Base-by-base conservation (phyloP, 805 yeast genomes). In the Saturnispora galanensis region DNA sequence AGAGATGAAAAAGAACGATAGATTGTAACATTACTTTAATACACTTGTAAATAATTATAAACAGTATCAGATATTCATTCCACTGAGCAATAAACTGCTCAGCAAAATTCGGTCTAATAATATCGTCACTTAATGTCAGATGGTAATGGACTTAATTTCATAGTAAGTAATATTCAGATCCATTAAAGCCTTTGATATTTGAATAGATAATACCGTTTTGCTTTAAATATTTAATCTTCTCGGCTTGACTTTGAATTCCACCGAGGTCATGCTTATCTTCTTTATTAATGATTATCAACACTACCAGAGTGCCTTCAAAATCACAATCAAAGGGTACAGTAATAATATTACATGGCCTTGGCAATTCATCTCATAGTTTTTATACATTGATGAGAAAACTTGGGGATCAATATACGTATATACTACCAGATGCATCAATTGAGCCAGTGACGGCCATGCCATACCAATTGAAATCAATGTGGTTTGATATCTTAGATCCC, bases 341-440 rank as follows among this genome's bases (percentile, higher is more conserved):
- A 31, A 82, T 88, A 18, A 71, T 88, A 49, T 57, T 85, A 44
- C 97, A 90, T 60, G 97, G 98, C 0, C 68, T 90, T 15, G 97
- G 97, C 8, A 97, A 89, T 59, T 62, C 85, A 12, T 21, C 26
- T 21, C 7, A 21, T 5, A 21, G 26, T 21, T 21, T 21, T 21
- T 21, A 21, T 21, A 6, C 26, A 21, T 21, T 21, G 26, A 21
- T 21, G 26, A 5, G 6, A 21, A 21, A 5, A 5, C 26, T 39
- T 16, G 71, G 58, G 13, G 80, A 71, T 55, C 69, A 65, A 53
- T 78, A 72, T 54, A 71, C 73, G 50, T 87, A 82, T 55, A 72
- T 89, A n/a, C 84, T 90, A 54, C 98, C 98, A 8, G 79, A 82
- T 58, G 96, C 97, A 0, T 95, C 95, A 6, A 56, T 54, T 1